These are phyloP conservation scores for Puccinia novopanici DNA, from an alignment of 1,284 basidiomycete species.

Conservation along the genomic window DNA sequence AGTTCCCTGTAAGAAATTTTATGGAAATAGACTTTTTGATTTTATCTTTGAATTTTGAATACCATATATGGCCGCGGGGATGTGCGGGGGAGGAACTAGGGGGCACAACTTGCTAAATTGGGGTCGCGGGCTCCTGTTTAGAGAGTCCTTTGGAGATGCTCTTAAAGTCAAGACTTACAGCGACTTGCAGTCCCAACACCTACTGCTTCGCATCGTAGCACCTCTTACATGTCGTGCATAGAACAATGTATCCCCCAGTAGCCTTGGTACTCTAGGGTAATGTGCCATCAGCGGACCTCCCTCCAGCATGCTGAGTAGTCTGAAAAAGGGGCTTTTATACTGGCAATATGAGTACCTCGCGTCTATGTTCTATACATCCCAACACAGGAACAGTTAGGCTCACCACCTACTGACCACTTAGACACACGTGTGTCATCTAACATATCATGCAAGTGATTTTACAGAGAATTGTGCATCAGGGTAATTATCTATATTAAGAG, in stretches of 20 bases:
- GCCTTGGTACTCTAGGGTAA: neutral
- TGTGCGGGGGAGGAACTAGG: too few species aligned
- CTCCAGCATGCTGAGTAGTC: neutral
- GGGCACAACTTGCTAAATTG: too few species aligned
- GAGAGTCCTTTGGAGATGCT: too few species aligned
- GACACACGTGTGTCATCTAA: neutral
- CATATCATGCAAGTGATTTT: neutral
- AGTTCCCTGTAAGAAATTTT: too few species aligned
- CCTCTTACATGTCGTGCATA: neutral
- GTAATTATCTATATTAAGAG: too few species aligned
- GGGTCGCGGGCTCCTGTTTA: too few species aligned
- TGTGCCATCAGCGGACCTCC: neutral
- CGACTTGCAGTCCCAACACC: neutral
- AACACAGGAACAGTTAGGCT: neutral
- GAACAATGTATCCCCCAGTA: neutral
- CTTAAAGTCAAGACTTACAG: too few species aligned
- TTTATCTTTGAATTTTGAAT: too few species aligned
- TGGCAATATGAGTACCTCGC: neutral
- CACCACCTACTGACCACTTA: neutral
- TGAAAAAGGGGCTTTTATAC: neutral
- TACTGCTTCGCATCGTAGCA: neutral
- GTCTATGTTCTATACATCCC: neutral
- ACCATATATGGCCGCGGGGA: too few species aligned
- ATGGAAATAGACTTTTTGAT: too few species aligned
- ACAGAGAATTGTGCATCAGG: too few species aligned